Conservation (phyloP, 2,329 filamentous ascomycete species). For the Botrytis sinoallii region DNA sequence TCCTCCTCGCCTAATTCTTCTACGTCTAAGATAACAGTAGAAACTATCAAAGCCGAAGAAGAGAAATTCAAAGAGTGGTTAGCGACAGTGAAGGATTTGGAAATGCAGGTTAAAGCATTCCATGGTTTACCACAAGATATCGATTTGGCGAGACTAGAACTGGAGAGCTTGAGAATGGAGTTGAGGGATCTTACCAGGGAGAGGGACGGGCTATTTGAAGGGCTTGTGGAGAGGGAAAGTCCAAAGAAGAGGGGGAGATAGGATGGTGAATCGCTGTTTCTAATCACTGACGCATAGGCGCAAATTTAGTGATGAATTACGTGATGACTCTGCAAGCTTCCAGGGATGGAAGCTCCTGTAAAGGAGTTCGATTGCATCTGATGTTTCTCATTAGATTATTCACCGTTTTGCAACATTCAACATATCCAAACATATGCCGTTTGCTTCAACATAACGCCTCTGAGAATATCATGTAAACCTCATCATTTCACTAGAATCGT, state of each 20-base stretch:
- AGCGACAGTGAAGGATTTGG: conserved; percentile 55
- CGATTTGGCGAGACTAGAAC: conserved; percentile 64
- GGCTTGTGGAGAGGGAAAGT: conserved; percentile 61
- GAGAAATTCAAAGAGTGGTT: conserved; percentile 56
- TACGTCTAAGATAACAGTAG: conserved; percentile 45
- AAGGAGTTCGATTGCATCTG: neutral
- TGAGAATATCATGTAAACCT: neutral
- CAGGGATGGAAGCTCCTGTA: neutral
- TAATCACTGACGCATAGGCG: neutral
- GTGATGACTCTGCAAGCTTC: neutral
- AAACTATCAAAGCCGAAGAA: conserved; percentile 58
- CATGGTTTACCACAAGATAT: conserved; percentile 70
- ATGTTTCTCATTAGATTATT: neutral
- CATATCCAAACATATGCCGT: neutral
- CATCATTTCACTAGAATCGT: conserved; percentile 6
- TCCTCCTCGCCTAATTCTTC: conserved; percentile 22
- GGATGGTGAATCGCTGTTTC: neutral
- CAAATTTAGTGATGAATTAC: neutral
- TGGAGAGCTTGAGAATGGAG: conserved; percentile 64
- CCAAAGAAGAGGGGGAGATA: conserved; percentile 41
- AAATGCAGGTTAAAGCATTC: conserved; percentile 62
- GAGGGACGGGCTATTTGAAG: conserved; percentile 74
- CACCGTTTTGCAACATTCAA: neutral
- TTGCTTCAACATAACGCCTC: neutral
- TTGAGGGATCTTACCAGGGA: conserved; percentile 58